These are phyloP conservation scores for Ceratocystis lukuohia DNA, from an alignment of 2,329 filamentous ascomycete genomes.

Conservation along the genomic window DNA sequence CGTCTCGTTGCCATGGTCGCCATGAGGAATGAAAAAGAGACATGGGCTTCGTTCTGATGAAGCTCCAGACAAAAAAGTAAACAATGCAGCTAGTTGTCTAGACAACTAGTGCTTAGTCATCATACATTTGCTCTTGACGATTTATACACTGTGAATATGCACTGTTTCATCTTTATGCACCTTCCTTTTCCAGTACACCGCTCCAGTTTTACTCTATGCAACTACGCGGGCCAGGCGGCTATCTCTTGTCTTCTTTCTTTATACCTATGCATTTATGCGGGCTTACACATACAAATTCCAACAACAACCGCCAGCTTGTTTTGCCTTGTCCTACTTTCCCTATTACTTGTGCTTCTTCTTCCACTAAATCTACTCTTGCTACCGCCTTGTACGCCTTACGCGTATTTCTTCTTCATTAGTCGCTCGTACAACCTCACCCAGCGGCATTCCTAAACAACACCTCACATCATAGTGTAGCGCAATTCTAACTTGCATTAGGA, in stretches of 20 bases:
- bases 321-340: background rate
- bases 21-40: background rate
- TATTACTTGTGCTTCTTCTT: background rate
- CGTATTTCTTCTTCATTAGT: background rate
- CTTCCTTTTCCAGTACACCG: background rate
- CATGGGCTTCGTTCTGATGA: background rate
- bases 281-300: background rate
- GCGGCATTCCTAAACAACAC: background rate
- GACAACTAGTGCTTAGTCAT: conserved; percentile 6
- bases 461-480: background rate
- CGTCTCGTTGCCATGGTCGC: background rate
- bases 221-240: background rate
- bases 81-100: background rate
- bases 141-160: background rate
- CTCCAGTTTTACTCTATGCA: background rate
- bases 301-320: background rate
- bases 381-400: background rate
- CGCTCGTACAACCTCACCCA: background rate
- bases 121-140: background rate
- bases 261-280: background rate
- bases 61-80: background rate
- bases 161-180: background rate
- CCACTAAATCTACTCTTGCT: background rate
- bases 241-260: background rate
- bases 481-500: background rate